Evolutionary conservation across 23 red algal species (phyloP), one percentile per base, ranked within the genome.

Genomic region (Gracilariopsis chorda): DNA sequence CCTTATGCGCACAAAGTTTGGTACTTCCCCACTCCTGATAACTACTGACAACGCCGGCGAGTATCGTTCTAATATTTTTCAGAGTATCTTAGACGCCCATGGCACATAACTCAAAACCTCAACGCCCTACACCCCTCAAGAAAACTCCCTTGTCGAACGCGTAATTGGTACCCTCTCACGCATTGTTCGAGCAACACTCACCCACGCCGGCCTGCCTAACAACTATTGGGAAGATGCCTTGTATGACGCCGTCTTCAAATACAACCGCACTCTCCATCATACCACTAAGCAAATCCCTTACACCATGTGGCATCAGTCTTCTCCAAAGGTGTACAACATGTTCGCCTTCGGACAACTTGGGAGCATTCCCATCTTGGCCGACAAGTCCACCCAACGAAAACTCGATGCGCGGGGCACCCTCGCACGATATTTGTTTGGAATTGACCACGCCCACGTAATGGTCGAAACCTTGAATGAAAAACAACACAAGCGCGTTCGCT

Each of bases 191-290:
- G 25, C 61, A 16, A 25, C 37, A 0, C 48, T 88, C 6, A 0
- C 14, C 12, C 34, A 39, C 30, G 23, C 39, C 64, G 19, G 40
- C 1, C 25, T 88, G 7, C 29, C 64, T 14, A 12, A 27, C 1
- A 19, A 34, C 0, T 39, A 57, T 19, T 74, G 64, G 83, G 69
- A 57, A 40, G 64, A 76, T 27, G 16, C 13, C 10, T 51, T 21
- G 8, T 19, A 60, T 23, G 84, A 88, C 62, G 67, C 67, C 9
- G 84, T 48, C 24, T 74, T 43, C n/a, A 60, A 88, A 88, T 80
- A 80, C 0, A 80, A 58, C 34, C 12, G 0, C 14, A 80, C 36
- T 7, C 30, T 20, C 10, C 45, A 55, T 11, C 27, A 49, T 12
- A 11, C 12, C 12, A 80, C 49, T 53, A 7, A 41, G 7, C 16